Percentiles rank a stretch among this genome's conserved stretches.
Conservation (phyloP, 1,284 basidiomycete genomes). For the Coniferiporia sulphurascens region DNA sequence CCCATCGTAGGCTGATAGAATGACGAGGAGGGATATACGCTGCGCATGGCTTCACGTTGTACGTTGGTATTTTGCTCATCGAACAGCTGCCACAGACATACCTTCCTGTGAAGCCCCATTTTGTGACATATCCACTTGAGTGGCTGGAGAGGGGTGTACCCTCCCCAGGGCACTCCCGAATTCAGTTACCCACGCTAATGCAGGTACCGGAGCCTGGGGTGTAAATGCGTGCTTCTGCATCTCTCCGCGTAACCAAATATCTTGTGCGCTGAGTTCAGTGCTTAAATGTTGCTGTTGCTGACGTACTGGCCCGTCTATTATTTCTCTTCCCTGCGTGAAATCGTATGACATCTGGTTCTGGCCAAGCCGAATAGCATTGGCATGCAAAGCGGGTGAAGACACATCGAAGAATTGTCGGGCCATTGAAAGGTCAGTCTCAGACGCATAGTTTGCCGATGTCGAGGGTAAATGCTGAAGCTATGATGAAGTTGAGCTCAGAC, state of each 20-base stretch:
- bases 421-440: slow-evolving; percentile 63
- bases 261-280: slow-evolving; percentile 18
- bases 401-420: slow-evolving; percentile 74
- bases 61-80: background rate
- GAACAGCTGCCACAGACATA: background rate
- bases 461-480: slow-evolving; percentile 73
- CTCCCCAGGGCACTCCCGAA: slow-evolving; percentile 30
- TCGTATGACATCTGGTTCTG: background rate
- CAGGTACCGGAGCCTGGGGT: slow-evolving; percentile 19
- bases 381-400: slow-evolving; percentile 25
- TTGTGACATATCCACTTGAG: background rate
- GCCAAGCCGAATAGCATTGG: slow-evolving; percentile 17
- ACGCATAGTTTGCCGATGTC: slow-evolving; percentile 41
- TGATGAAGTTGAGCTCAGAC: background rate
- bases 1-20: slow-evolving; percentile 30
- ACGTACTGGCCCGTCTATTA: slow-evolving; percentile 25
- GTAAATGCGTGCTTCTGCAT: slow-evolving; percentile 21
- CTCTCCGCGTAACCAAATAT: slow-evolving; percentile 9
- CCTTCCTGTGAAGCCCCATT: background rate
- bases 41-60: slow-evolving; percentile 23
- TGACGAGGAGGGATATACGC: slow-evolving; percentile 32
- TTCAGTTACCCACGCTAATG: slow-evolving; percentile 46
- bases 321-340: slow-evolving; percentile 21
- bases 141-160: background rate
- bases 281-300: slow-evolving; percentile 13